phyloP scores from a whole-genome alignment of 2,329 filamentous ascomycete species.

The Penicillium sp. region DNA sequence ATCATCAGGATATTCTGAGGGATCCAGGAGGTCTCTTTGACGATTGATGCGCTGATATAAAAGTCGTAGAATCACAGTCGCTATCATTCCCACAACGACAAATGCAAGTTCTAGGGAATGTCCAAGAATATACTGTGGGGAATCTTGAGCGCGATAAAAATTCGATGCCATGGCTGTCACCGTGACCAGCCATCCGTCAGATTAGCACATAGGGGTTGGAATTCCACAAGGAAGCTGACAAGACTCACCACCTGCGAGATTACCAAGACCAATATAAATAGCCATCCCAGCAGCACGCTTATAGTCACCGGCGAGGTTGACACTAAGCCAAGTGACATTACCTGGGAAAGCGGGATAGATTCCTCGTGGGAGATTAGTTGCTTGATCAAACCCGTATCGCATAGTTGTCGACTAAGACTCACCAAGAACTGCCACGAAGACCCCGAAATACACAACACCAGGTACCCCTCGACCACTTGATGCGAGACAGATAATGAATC shows the following conservation, averaged over 20 bases:
- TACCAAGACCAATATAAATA: conserved; percentile 66
- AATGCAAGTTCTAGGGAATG: conserved; percentile 58
- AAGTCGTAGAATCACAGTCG: conserved; percentile 49
- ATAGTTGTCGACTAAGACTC: conserved; percentile 10
- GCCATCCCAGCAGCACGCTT: conserved; percentile 66
- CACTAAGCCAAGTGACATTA: conserved; percentile 61
- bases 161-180: conserved; percentile 68
- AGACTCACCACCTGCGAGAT: conserved; percentile 45
- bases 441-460: conserved; percentile 52
- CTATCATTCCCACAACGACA: conserved; percentile 51
- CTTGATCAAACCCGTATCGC: background rate
- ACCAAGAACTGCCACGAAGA: conserved; percentile 53
- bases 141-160: conserved; percentile 64
- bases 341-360: conserved; percentile 53
- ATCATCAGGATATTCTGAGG: conserved; percentile 50
- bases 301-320: conserved; percentile 61
- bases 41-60: conserved; percentile 64
- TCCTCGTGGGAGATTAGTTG: conserved; percentile 24
- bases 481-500: conserved; percentile 58
- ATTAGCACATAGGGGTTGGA: conserved; percentile 3
- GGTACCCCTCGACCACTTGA: conserved; percentile 39
- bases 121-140: conserved; percentile 55
- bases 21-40: conserved; percentile 55
- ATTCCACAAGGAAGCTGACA: too few relatives aligned
- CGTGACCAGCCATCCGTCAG: background rate